Conservation (phyloP, 306 rosid genomes). For the Malus asiatica region DNA sequence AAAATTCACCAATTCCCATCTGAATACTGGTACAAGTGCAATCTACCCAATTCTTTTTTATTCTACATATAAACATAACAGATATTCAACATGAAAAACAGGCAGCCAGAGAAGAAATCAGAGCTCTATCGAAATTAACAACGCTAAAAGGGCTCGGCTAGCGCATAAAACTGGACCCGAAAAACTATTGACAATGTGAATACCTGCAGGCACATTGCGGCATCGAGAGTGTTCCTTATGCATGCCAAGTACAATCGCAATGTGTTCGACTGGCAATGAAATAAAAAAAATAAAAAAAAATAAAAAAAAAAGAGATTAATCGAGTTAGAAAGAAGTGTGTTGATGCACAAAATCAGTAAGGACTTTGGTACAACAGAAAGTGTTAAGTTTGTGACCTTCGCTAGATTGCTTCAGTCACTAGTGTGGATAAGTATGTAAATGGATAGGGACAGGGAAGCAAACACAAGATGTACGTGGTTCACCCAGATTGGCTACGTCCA, state of each 20-base stretch:
- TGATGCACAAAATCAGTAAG: no score
- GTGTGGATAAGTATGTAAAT: no score
- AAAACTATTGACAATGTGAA: not conserved
- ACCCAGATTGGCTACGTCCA: no score
- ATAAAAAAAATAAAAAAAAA: no score
- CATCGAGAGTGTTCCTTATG: conserved; percentile 86
- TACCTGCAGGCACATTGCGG: conserved; percentile 97
- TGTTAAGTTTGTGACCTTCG: no score
- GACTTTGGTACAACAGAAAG: no score
- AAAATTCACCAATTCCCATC: not conserved
- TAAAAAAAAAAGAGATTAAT: not conserved
- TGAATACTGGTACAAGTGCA: not conserved
- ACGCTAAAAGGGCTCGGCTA: not conserved
- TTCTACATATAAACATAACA: not conserved
- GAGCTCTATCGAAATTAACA: not conserved
- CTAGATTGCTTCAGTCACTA: no score
- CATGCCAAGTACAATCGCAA: conserved; percentile 74
- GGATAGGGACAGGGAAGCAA: no score
- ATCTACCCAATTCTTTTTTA: not conserved
- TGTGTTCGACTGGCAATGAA: conserved; percentile 38
- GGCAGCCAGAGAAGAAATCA: not conserved
- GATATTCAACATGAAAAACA: not conserved
- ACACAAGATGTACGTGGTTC: no score
- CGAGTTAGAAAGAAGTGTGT: no score
- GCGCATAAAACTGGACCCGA: not conserved